These are phyloP conservation scores for Phytomonas sp. DNA, from an alignment of 208 protist species.

Conservation along the genomic window DNA sequence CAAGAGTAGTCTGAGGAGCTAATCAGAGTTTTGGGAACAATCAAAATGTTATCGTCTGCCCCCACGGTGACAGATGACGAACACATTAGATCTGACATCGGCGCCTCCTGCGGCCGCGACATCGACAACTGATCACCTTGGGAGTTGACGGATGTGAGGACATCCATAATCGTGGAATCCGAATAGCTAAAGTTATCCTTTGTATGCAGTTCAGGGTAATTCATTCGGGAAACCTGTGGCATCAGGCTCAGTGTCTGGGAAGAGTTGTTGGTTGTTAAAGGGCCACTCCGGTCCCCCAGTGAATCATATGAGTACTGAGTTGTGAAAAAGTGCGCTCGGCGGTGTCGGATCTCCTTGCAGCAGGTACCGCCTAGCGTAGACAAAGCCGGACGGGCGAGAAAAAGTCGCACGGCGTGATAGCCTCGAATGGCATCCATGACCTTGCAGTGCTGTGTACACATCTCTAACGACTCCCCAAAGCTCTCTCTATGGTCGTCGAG, in stretches of 20 bases:
- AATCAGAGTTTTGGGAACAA: background rate
- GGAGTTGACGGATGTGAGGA: background rate
- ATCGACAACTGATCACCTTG: background rate
- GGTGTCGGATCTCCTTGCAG: conserved; percentile 14
- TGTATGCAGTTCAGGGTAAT: background rate
- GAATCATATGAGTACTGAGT: too few species aligned
- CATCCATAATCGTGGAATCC: background rate
- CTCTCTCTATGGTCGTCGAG: conserved; percentile 21
- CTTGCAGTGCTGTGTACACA: background rate
- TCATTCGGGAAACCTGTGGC: background rate
- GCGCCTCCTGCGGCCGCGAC: background rate
- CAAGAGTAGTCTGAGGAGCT: background rate
- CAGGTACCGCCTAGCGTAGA: conserved; percentile 30
- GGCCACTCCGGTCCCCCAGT: too few species aligned
- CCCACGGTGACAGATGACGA: background rate
- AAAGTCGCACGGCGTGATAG: conserved; percentile 30
- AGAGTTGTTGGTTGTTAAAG: too few species aligned
- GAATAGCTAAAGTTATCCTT: background rate
- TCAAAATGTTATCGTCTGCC: background rate
- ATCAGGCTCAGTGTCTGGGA: background rate
- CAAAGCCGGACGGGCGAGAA: conserved; percentile 33
- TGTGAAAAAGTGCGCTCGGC: too few species aligned
- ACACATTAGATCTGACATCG: background rate
- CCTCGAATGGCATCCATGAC: conserved; percentile 17
- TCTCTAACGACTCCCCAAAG: background rate